Conservation (phyloP, 805 yeast species). For the Spathaspora gorwiae region DNA sequence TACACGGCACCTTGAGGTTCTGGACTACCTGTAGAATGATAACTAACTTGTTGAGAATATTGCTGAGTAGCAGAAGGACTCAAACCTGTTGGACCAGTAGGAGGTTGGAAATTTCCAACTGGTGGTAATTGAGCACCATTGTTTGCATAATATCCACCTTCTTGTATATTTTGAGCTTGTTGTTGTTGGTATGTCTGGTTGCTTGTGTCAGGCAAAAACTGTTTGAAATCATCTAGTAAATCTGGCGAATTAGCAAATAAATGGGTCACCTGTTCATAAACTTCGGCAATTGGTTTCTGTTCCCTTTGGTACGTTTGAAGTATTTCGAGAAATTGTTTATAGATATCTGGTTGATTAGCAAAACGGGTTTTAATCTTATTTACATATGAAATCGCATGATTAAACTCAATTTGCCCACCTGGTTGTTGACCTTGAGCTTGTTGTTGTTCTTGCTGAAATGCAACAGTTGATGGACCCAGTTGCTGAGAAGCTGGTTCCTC, state of each 20-base stretch:
- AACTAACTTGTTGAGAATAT: conserved; percentile 9
- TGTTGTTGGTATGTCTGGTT: conserved; percentile 26
- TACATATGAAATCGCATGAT: conserved; percentile 94
- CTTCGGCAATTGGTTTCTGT: conserved; percentile 92
- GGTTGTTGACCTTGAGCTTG: background rate
- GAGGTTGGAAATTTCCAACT: conserved; percentile 82
- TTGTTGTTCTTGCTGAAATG: conserved; percentile 3
- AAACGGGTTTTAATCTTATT: conserved; percentile 93
- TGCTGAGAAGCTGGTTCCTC: conserved; percentile 14
- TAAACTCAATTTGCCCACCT: conserved; percentile 84
- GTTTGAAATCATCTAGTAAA: conserved; percentile 87
- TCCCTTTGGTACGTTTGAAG: conserved; percentile 95
- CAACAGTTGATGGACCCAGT: conserved; percentile 4
- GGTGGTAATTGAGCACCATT: conserved; percentile 68
- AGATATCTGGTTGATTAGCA: conserved; percentile 90
- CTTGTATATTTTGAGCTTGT: conserved; percentile 10
- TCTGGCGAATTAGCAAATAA: conserved; percentile 93
- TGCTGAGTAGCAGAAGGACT: conserved; percentile 19
- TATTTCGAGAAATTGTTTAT: conserved; percentile 90
- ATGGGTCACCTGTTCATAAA: conserved; percentile 86
- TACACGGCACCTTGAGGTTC: conserved; percentile 5
- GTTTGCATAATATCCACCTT: conserved; percentile 17
- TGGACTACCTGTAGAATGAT: conserved; percentile 10
- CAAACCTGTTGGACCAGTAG: conserved; percentile 30
- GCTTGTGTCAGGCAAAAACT: conserved; percentile 85